These are phyloP conservation scores for Mycosphaerella arachidis DNA, from an alignment of 2,329 filamentous ascomycete genomes.

Conservation along the genomic window DNA sequence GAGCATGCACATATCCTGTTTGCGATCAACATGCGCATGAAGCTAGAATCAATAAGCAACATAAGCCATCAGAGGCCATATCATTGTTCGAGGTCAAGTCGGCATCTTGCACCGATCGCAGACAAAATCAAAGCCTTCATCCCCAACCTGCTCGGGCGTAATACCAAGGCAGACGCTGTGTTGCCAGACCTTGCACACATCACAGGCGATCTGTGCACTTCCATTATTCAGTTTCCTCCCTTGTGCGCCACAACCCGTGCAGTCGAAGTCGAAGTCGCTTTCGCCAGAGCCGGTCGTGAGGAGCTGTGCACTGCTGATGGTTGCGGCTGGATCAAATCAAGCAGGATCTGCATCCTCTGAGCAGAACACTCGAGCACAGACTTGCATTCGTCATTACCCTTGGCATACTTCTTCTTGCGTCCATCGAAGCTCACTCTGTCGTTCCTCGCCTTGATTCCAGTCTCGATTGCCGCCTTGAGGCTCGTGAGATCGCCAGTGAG, in stretches of 20 bases:
- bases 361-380: conserved; percentile 31
- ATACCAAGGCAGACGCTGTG: conserved; percentile 88
- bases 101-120: conserved; percentile 69
- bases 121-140: conserved; percentile 80
- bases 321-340: conserved; percentile 5
- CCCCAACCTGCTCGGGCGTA: conserved; percentile 69
- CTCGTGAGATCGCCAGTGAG: conserved; percentile 3
- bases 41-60: background rate
- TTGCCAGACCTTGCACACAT: conserved; percentile 91
- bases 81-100: no score
- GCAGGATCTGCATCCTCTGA: conserved; percentile 25
- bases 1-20: background rate
- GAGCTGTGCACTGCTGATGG: background rate
- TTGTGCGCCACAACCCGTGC: conserved; percentile 78
- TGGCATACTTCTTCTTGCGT: conserved; percentile 38
- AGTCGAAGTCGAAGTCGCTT: conserved; percentile 64
- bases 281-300: no score
- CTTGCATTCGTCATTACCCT: conserved; percentile 36
- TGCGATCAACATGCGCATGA: background rate
- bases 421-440: conserved; percentile 43
- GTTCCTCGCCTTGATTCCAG: conserved; percentile 50
- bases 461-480: conserved; percentile 40
- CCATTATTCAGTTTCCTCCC: conserved; percentile 78
- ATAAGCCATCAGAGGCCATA: no score
- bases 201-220: conserved; percentile 86